Evolutionary conservation across 139 green algal genomes (phyloP), one percentile per base, ranked within the genome.

Genomic region (Chlamydomonas incerta): DNA sequence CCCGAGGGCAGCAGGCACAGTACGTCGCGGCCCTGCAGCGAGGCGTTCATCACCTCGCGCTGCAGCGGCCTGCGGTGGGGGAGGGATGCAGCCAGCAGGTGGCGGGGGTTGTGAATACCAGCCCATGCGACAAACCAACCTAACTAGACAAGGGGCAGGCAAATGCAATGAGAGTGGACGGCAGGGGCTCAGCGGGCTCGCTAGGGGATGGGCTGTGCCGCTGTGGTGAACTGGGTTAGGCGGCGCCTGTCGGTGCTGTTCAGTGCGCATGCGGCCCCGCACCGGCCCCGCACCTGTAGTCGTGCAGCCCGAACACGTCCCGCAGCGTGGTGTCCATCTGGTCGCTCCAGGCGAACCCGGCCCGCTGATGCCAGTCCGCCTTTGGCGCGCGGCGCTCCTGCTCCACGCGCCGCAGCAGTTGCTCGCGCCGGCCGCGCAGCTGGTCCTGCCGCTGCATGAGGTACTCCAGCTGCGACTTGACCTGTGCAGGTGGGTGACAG

Each of bases 31-130:
- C 93, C 93, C 65, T 47, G 79, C 75, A 96, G 60, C 10, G 83
- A 93, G 29, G 93, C 94, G 75, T 97, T 97, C 71, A 96, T 96
- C 11, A 96, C 90, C 86, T 96, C 92, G 3, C 80, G 86, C 87
- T 97, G 94, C 68, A 95, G 72, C 10, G 92, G 93, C 89, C 93
- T 94, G n/a, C n/a, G n/a, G n/a, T n/a, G n/a, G n/a, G n/a, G n/a
- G n/a, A n/a, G n/a, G n/a, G n/a, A n/a, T n/a, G n/a, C n/a, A n/a
- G n/a, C n/a, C n/a, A n/a, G n/a, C n/a, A n/a, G n/a, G n/a, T n/a
- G n/a, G n/a, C n/a, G n/a, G n/a, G n/a, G n/a, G n/a, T n/a, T n/a
- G n/a, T n/a, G n/a, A n/a, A n/a, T n/a, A n/a, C n/a, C n/a, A n/a
- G n/a, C n/a, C n/a, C n/a, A n/a, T n/a, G n/a, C n/a, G n/a, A n/a